Evolutionary conservation across 805 yeast species (phyloP), one percentile per base, ranked within the genome.

Genomic region (Metschnikowia bowlesiae): DNA sequence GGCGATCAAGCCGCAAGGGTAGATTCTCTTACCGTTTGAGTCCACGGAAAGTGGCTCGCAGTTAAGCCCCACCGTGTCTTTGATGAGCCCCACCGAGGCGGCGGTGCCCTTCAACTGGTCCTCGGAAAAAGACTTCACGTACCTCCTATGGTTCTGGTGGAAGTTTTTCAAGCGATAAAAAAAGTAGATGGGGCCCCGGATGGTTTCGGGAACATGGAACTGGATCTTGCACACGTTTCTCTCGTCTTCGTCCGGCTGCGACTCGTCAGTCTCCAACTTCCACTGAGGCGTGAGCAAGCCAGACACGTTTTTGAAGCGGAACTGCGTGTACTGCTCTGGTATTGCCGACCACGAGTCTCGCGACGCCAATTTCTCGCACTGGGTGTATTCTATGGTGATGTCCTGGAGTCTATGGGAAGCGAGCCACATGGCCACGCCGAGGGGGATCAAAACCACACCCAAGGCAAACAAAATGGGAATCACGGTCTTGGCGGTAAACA

Each of bases 1-100:
- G 14, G 96, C 94, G 62, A 87, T 87, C 52, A 87, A 71, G 0
- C 96, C 96, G 68, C 96, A 87, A 11, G 96, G 96, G 62, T 87
- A 87, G 53, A 78, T 77, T 46, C 71, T 78, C 66, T 68, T 79
- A 13, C 84, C 84, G 29, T 70, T 53, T 0, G 44, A 44, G 52
- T 72, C 64, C 1, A 56, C 47, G 8, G 72, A 63, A 51, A 74
- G 66, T 11, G 79, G 79, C 56, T 71, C 62, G 56, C 79, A 74
- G 59, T 74, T 74, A 53, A 70, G 73, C 2, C 79, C 79, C n/a
- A 63, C 69, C 6, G 75, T 68, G 55, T 73, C 60, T 52, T 71
- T 72, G 48, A 74, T 68, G 29, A 53, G 58, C 48, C 60, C 41
- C 9, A 60, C 57, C 8, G 69, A 62, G 6, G 77, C 76, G 1